Evolutionary conservation across 768 basidiomycete genomes (phyloP).

Genomic region (Mycena epipterygia): DNA sequence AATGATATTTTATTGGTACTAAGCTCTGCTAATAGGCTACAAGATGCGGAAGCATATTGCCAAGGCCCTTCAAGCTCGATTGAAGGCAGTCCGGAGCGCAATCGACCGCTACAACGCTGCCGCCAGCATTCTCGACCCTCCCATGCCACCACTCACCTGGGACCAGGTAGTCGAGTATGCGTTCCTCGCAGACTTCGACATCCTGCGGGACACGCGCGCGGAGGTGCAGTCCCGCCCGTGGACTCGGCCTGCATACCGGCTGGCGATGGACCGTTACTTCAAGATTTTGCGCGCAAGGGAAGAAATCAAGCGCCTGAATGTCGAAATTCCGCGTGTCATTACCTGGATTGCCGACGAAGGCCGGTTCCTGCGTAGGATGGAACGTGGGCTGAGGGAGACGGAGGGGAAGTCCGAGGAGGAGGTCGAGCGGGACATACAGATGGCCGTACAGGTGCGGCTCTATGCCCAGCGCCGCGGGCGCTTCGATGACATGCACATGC

Average conservation of each 20-base stretch:
- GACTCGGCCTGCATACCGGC: constrained; percentile 16
- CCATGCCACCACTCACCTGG: constrained; percentile 5
- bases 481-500: constrained; percentile 17
- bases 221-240: constrained; percentile 6
- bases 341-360: background rate
- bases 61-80: background rate
- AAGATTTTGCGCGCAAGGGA: constrained; percentile 34
- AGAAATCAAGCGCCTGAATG: constrained; percentile 38
- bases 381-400: background rate
- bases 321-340: no score
- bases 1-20: background rate
- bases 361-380: background rate
- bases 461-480: constrained; percentile 8
- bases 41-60: background rate
- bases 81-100: background rate
- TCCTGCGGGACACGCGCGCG: no score
- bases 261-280: constrained; percentile 1
- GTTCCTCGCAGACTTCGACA: no score
- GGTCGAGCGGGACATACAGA: background rate
- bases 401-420: background rate
- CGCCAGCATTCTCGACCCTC: constrained; percentile 16
- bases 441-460: constrained; percentile 9
- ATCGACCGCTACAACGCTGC: background rate
- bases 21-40: background rate
- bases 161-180: no score